phyloP scores from a whole-genome alignment of 2,329 filamentous ascomycete genomes.

The Raffaelea albimanens region DNA sequence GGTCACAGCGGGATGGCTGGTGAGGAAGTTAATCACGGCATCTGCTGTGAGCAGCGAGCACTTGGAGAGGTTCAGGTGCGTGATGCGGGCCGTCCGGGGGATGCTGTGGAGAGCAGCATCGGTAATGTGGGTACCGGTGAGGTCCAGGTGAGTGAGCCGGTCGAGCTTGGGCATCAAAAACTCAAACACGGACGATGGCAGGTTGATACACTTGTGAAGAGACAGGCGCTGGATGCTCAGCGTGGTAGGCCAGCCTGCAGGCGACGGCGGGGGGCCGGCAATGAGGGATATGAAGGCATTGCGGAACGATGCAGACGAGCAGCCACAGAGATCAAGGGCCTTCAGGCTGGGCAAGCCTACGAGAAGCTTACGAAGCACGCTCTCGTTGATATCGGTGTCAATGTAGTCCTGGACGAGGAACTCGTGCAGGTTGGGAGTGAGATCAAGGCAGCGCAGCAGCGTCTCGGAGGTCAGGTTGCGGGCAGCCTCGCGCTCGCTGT shows the following conservation, averaged over 20 bases:
- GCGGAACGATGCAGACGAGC: conserved; percentile 59
- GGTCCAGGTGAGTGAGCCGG: conserved; percentile 65
- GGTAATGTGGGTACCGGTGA: conserved; percentile 70
- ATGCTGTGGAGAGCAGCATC: conserved; percentile 61
- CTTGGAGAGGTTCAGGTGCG: conserved; percentile 69
- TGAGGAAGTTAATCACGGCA: conserved; percentile 60
- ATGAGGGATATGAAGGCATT: conserved; percentile 51
- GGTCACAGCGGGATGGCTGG: conserved; percentile 58
- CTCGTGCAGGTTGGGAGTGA: conserved; percentile 66
- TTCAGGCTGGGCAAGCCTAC: conserved; percentile 53
- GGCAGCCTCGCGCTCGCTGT: conserved; percentile 64
- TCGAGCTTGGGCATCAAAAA: conserved; percentile 60
- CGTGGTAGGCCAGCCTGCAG: conserved; percentile 40
- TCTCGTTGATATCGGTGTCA: conserved; percentile 62
- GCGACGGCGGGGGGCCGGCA: conserved; percentile 8
- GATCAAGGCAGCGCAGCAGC: conserved; percentile 58
- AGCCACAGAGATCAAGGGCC: conserved; percentile 70
- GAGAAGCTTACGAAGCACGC: conserved; percentile 62
- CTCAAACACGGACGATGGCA: conserved; percentile 59
- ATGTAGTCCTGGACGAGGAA: conserved; percentile 75
- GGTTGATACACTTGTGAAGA: conserved; percentile 67
- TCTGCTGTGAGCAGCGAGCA: conserved; percentile 61
- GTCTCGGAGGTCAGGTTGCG: conserved; percentile 69
- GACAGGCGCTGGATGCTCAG: conserved; percentile 59
- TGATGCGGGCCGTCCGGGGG: conserved; percentile 60